Evolutionary conservation across 768 basidiomycete genomes (phyloP), one percentile per base, ranked within the genome.

Genomic region (Amanita rubescens): DNA sequence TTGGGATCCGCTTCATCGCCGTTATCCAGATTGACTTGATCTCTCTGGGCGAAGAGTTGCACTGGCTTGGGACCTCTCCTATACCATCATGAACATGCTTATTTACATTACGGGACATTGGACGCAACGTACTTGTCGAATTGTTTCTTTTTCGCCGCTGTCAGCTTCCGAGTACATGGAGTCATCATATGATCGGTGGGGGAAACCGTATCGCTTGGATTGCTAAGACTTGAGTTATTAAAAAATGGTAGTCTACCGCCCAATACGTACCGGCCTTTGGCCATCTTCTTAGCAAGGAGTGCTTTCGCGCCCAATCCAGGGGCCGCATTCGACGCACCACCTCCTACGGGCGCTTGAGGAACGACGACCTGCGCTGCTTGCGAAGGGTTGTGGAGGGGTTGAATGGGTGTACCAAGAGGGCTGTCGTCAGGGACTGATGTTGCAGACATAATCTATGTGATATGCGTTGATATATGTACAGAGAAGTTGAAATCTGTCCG

Each of bases 141-240:
- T 63, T 91, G 92, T 70, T 92, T 91, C 78, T 95, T 94, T 78
- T 83, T 94, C 3, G 87, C 87, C 15, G 88, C 89, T 47, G 76
- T 87, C 49, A 98, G 78, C 69, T 97, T 98, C 70, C 94, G 87
- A 5, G 94, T 90, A 66, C 83, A 84, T 3, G 95, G 95, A 2
- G 93, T 95, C 77, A 97, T 82, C 69, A 98, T 76, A 65, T 88
- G 90, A 68, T 99, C 95, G 8, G 95, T 96, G 2, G 95, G 95
- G 15, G 95, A 97, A 62, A 94, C 27, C 5, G 27, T 75, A 64
- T 81, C 92, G 32, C 81, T 82, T 19, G 90, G 87, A 67, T 96
- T 96, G 67, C 92, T 93, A 65, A 27, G 14, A 14, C 55, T 49
- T 51, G 44, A 34, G 30, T 24, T 10, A 35, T 35, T 24, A 8